These are phyloP conservation scores for Pyricularia grisea DNA, from an alignment of 2,329 filamentous ascomycete genomes.

Conservation along the genomic window DNA sequence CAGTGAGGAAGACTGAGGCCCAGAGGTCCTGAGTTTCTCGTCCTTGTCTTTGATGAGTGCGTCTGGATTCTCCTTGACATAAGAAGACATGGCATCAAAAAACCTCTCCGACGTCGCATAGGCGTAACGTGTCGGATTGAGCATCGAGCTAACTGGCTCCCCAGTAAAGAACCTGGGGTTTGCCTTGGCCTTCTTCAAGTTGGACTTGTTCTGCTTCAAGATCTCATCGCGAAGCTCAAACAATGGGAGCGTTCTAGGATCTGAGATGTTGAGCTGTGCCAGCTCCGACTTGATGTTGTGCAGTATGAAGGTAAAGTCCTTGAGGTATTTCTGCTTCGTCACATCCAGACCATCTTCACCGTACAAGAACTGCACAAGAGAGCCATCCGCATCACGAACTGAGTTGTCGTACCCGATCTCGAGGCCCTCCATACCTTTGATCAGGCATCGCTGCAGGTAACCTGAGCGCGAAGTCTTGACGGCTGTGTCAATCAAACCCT, in stretches of 20 bases:
- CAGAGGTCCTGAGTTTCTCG: conserved; percentile 23
- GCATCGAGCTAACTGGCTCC: conserved; percentile 67
- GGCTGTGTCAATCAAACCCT: conserved; percentile 96
- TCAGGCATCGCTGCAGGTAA: conserved; percentile 91
- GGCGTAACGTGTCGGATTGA: conserved; percentile 66
- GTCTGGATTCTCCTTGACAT: conserved; percentile 68
- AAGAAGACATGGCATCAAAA: conserved; percentile 61
- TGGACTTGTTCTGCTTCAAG: conserved; percentile 72
- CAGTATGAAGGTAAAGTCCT: conserved; percentile 82
- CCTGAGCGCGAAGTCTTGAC: conserved; percentile 97
- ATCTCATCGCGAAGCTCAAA: conserved; percentile 50
- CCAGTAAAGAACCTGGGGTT: conserved; percentile 43
- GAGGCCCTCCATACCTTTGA: conserved; percentile 97
- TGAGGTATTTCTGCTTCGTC: conserved; percentile 85
- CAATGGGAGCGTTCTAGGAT: conserved; percentile 32
- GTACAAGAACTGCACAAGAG: conserved; percentile 89
- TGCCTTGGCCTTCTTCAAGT: conserved; percentile 60
- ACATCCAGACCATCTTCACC: conserved; percentile 94
- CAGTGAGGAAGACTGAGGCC: conserved; percentile 20
- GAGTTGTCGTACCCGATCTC: conserved; percentile 89
- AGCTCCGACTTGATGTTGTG: conserved; percentile 77
- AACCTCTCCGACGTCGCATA: conserved; percentile 89
- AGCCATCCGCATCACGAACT: conserved; percentile 88
- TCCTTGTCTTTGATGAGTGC: conserved; percentile 44
- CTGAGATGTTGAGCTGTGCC: conserved; percentile 60